Conservation (phyloP, 1,284 basidiomycete genomes). For the Kwoniella shivajii region DNA sequence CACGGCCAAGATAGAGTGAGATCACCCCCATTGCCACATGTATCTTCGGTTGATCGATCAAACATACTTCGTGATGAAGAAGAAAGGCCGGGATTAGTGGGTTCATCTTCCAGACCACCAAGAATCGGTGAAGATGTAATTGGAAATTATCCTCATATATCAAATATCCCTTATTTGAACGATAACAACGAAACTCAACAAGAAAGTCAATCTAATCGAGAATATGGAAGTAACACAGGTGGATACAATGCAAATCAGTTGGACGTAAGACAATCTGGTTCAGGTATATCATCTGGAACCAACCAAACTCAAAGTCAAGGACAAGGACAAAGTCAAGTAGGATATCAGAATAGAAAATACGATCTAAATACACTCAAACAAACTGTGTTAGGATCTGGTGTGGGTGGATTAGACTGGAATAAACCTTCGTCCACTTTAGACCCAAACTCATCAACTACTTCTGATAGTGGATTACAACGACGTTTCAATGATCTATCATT, state of each 20-base stretch:
- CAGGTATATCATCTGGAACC: too few relatives aligned
- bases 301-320: neutral
- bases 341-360: too few relatives aligned
- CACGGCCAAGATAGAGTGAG: neutral
- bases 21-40: constrained; percentile 17
- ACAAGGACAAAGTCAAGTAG: neutral
- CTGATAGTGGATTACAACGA: neutral
- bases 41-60: constrained; percentile 8
- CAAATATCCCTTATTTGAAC: constrained; percentile 1
- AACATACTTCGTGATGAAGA: neutral
- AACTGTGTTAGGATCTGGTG: too few relatives aligned
- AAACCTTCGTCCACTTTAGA: neutral
- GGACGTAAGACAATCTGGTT: too few relatives aligned
- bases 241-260: too few relatives aligned
- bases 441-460: neutral
- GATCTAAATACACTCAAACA: too few relatives aligned
- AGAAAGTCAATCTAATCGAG: too few relatives aligned
- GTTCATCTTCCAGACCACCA: constrained; percentile 5
- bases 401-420: too few relatives aligned
- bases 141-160: neutral
- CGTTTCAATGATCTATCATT: neutral
- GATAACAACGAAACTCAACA: too few relatives aligned
- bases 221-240: too few relatives aligned
- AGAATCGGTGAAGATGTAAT: neutral
- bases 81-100: constrained; percentile 11